These are phyloP conservation scores for Heimioporus sp. DNA, from an alignment of 768 basidiomycete genomes.

Conservation along the genomic window DNA sequence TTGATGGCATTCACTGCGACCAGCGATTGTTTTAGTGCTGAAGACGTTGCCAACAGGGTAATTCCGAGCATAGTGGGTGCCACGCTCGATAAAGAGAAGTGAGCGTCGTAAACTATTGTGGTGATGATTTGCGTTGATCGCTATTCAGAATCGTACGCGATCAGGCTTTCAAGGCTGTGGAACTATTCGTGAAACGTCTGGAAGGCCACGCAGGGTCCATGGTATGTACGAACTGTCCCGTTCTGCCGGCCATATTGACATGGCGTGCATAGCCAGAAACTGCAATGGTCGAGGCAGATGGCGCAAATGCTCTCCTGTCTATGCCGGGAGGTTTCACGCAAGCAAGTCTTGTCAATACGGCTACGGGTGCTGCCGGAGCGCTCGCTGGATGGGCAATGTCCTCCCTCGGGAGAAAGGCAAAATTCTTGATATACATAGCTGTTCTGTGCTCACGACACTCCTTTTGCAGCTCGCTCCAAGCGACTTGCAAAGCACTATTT, in stretches of 20 bases:
- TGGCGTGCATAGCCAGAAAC: slow-evolving; percentile 52
- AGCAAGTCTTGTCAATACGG: slow-evolving; percentile 67
- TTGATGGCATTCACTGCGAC: slow-evolving; percentile 96
- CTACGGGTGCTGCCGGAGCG: slow-evolving; percentile 88
- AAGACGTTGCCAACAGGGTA: slow-evolving; percentile 88
- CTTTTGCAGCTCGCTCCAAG: slow-evolving; percentile 57
- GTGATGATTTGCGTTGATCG: neutral
- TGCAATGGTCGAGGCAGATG: slow-evolving; percentile 38
- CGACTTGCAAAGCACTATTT: slow-evolving; percentile 72
- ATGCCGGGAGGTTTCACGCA: slow-evolving; percentile 29
- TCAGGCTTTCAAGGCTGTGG: slow-evolving; percentile 93
- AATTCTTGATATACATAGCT: neutral
- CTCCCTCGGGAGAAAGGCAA: slow-evolving; percentile 79
- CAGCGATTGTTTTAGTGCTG: slow-evolving; percentile 81
- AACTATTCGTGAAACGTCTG: slow-evolving; percentile 80
- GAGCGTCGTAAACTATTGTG: slow-evolving; percentile 15
- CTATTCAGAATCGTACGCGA: slow-evolving; percentile 78
- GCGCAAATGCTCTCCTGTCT: slow-evolving; percentile 27
- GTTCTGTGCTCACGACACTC: neutral
- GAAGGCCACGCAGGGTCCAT: slow-evolving; percentile 78
- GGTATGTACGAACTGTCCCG: slow-evolving; percentile 47
- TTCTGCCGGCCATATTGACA: neutral
- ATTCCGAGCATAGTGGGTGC: slow-evolving; percentile 81
- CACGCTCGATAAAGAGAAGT: slow-evolving; percentile 94
- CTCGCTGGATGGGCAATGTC: slow-evolving; percentile 97